Conservation (phyloP, 495 filamentous ascomycete genomes). For the Gamarada debralockiae region DNA sequence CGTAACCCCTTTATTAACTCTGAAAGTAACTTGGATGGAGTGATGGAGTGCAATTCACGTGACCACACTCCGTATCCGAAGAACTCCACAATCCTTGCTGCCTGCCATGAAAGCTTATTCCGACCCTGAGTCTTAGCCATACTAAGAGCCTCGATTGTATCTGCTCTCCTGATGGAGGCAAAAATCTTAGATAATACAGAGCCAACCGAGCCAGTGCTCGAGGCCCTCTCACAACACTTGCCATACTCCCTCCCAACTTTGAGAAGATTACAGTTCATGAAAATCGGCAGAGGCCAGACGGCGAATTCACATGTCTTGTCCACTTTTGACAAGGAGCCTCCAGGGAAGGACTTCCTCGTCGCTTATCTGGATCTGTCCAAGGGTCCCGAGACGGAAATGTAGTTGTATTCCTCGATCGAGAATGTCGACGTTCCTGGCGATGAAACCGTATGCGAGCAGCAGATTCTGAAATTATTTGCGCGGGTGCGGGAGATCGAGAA, state of each 20-base stretch:
- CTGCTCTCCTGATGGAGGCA: slow-evolving; percentile 17
- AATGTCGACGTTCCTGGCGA: slow-evolving; percentile 1
- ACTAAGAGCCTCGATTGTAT: no score
- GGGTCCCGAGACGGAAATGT: slow-evolving; percentile 56
- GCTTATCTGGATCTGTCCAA: slow-evolving; percentile 55
- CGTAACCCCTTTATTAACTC: no score
- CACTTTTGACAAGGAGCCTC: slow-evolving; percentile 24
- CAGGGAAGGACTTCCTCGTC: slow-evolving; percentile 41
- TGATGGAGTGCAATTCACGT: no score
- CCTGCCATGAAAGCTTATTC: no score
- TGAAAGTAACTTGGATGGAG: no score
- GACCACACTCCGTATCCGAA: no score
- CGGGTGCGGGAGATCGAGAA: slow-evolving; percentile 4
- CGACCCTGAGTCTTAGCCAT: no score
- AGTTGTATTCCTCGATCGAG: slow-evolving; percentile 56
- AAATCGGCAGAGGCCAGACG: slow-evolving; percentile 33
- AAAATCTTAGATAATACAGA: slow-evolving; percentile 35
- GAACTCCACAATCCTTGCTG: no score
- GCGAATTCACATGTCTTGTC: background rate
- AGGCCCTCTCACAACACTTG: slow-evolving; percentile 42
- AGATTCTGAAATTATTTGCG: slow-evolving; percentile 11
- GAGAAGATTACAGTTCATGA: slow-evolving; percentile 54
- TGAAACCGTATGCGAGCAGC: background rate
- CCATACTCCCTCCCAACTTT: slow-evolving; percentile 54
- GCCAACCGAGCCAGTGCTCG: slow-evolving; percentile 33